Percentiles rank a stretch among this genome's conserved stretches.
Conservation (phyloP, 352 stramenopile species). For the Globisporangium orthogonon region DNA sequence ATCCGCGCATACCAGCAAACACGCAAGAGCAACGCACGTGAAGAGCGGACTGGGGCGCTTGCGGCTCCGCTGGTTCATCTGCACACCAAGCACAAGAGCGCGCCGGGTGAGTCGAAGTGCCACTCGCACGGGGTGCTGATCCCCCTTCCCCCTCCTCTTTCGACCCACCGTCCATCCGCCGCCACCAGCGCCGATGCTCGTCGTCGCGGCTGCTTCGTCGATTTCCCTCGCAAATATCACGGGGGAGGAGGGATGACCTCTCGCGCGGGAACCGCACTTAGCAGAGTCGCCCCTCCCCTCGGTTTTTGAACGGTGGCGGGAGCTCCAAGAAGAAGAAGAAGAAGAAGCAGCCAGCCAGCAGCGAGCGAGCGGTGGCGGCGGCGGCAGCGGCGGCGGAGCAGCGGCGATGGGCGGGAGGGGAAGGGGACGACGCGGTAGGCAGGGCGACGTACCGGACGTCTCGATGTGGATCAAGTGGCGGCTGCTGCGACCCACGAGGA, state of each 20-base stretch:
- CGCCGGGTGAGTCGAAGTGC: neutral
- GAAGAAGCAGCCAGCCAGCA: no score
- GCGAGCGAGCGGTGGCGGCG: no score
- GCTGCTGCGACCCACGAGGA: neutral
- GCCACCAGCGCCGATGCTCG: neutral
- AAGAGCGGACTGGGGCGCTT: neutral
- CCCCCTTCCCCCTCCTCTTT: neutral
- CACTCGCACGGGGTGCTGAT: neutral
- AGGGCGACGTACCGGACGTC: neutral
- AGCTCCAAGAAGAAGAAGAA: neutral
- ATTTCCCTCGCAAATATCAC: neutral
- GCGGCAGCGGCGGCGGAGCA: no score
- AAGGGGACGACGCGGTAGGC: neutral
- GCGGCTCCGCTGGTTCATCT: conserved; percentile 2
- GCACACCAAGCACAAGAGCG: neutral
- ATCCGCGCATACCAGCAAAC: neutral
- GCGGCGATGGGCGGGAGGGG: conserved; percentile 33
- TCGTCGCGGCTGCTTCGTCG: neutral
- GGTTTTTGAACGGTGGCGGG: conserved; percentile 1
- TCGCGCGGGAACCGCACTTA: neutral
- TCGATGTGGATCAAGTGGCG: neutral
- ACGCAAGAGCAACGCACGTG: neutral
- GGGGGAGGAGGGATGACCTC: conserved; percentile 1
- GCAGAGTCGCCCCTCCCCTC: neutral
- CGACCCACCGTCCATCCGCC: neutral